A percentile compares a stretch with the other conserved stretches of the same genome.
phyloP scores from a whole-genome alignment of 768 basidiomycete species.

The Termitomyces sp. region DNA sequence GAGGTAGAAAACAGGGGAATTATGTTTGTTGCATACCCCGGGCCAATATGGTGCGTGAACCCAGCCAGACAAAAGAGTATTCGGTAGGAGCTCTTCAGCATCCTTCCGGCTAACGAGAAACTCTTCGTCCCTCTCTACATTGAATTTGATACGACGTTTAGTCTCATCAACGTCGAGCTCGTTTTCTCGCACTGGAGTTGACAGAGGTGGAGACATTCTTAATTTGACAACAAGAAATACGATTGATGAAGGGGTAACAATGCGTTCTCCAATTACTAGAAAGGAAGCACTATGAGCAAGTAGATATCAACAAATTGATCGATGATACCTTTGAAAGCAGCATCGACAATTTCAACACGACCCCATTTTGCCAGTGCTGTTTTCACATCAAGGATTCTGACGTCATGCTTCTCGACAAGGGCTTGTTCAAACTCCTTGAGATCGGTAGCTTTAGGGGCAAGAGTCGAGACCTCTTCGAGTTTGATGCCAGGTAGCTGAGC shows the following conservation, averaged over 20 bases:
- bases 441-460: conserved; percentile 32
- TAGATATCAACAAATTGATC: neutral
- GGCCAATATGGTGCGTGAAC: conserved; percentile 97
- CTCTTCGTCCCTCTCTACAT: conserved; percentile 62
- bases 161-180: conserved; percentile 43
- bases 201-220: conserved; percentile 56
- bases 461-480: conserved; percentile 37
- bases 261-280: conserved; percentile 84
- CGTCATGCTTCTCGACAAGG: conserved; percentile 50
- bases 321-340: conserved; percentile 74
- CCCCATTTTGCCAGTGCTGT: conserved; percentile 70
- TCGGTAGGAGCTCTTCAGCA: conserved; percentile 48
- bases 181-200: conserved; percentile 24
- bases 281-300: neutral
- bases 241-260: conserved; percentile 83
- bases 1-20: neutral
- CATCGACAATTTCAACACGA: conserved; percentile 71
- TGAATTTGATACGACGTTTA: conserved; percentile 38
- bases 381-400: conserved; percentile 45
- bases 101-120: conserved; percentile 63
- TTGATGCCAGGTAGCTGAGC: conserved; percentile 79
- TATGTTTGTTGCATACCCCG: conserved; percentile 44
- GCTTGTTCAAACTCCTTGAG: conserved; percentile 40
- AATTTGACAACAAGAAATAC: conserved; percentile 84
- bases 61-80: conserved; percentile 40